Percentiles rank a stretch among this genome's conserved stretches.
Evolutionary conservation across 2,329 filamentous ascomycete genomes (phyloP).

Genomic region (Penicillium sp.): DNA sequence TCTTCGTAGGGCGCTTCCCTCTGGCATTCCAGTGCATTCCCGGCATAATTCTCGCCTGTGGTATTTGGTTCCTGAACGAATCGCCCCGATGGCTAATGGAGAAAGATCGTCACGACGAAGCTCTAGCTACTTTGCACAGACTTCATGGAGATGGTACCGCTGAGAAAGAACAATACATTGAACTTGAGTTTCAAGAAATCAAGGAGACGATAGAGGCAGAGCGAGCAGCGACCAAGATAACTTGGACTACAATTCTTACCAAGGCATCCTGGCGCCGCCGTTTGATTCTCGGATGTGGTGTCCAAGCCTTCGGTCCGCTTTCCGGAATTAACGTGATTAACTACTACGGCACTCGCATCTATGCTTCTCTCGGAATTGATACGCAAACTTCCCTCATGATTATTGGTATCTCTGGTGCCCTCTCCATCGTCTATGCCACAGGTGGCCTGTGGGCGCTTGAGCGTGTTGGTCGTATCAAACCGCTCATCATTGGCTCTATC

Average conservation of each 20-base stretch:
- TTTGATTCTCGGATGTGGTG: constrained; percentile 49
- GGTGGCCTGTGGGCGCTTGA: constrained; percentile 52
- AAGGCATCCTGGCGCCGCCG: constrained; percentile 51
- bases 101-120: constrained; percentile 30
- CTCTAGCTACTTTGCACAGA: constrained; percentile 15
- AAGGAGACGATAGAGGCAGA: constrained; percentile 43
- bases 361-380: constrained; percentile 48
- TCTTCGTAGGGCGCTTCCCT: constrained; percentile 39
- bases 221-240: constrained; percentile 37
- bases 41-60: constrained; percentile 34
- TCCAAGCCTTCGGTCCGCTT: constrained; percentile 53
- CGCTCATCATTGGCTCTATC: constrained; percentile 46
- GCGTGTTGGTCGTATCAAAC: constrained; percentile 51
- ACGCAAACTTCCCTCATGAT: constrained; percentile 53
- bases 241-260: constrained; percentile 45
- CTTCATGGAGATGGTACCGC: constrained; percentile 22
- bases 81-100: constrained; percentile 33
- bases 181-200: constrained; percentile 48
- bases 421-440: constrained; percentile 53
- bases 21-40: constrained; percentile 49
- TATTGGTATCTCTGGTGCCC: constrained; percentile 54
- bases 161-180: constrained; percentile 30
- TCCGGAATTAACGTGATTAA: constrained; percentile 55
- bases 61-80: constrained; percentile 37
- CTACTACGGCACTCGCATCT: constrained; percentile 50